phyloP scores from a whole-genome alignment of 2,329 filamentous ascomycete species.

The Ceratocystis papillata region DNA sequence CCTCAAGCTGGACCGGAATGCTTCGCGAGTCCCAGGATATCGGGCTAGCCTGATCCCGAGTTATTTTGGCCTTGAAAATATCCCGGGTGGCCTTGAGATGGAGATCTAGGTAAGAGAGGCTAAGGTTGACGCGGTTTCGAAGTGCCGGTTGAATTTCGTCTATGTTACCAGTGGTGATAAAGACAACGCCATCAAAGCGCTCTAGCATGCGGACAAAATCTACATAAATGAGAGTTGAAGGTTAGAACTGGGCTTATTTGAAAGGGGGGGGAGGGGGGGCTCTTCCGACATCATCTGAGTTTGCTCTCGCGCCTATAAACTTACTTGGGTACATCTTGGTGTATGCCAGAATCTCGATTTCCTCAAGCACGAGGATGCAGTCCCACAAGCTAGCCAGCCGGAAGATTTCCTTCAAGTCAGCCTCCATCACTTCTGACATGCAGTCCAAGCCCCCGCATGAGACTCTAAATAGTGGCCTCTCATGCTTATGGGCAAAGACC shows the following conservation, averaged over 20 bases:
- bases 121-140: not conserved
- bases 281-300: not conserved
- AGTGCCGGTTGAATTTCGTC: not conserved
- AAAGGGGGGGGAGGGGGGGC: not conserved
- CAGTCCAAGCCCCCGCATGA: not conserved
- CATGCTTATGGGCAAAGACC: constrained; percentile 34
- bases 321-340: not conserved
- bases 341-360: not conserved
- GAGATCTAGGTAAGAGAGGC: not conserved
- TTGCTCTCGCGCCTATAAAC: not conserved
- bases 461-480: constrained; percentile 36
- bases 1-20: not conserved
- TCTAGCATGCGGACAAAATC: not conserved
- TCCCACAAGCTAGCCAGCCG: not conserved
- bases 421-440: not conserved
- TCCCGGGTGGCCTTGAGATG: not conserved
- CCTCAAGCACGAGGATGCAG: not conserved
- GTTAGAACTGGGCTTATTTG: not conserved
- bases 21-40: not conserved
- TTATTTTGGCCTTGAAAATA: not conserved
- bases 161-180: not conserved
- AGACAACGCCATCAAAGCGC: not conserved
- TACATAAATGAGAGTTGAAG: not conserved
- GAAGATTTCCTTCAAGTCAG: not conserved
- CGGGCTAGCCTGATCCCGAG: not conserved